Base-by-base conservation (phyloP, 192 early-diverging fungal species). In the Backusella parvicylindrica region DNA sequence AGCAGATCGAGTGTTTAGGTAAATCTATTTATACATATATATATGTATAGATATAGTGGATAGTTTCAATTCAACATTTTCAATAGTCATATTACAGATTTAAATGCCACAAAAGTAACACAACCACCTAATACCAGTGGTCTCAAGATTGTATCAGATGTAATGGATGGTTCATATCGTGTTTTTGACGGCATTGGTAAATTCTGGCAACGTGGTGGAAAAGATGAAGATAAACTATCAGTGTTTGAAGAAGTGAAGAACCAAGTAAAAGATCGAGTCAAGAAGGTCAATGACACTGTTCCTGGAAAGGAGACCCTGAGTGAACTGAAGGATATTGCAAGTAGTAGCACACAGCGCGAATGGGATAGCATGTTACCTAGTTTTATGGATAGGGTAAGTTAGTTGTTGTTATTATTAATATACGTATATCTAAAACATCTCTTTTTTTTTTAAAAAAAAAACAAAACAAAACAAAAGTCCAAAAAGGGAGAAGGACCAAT, bases 101-200 rank as follows among this genome's bases (percentile, higher is more conserved):
- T 71, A 9, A 66, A 75, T 49, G 66, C 43, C 32, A 30, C 66
- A 21, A 33, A 43, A 40, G 33, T 16, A 18, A 28, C 28, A 6
- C 4, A 33, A 21, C 40, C 37, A n/a, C 9, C 7, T 9, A 35
- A 68, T 23, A 72, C 50, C 33, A 78, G 81, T 49, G 81, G 81
- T 26, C 33, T 85, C n/a, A 84, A 82, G 32, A 72, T 84, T 1
- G 76, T 87, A 31, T 85, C 84, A 1, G 86, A 84, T 74, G 86
- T 85, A 12, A 80, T 87, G 47, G 86, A 87, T 60, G 75, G 84
- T 16, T 84, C 83, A 30, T 84, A 81, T 18, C 79, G 79, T 50
- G 80, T 87, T 47, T 77, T 85, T 68, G 84, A 81, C 16, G 81
- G 86, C 1, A 77, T 87, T 74, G 81, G 81, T 21, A 74, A 74